These are phyloP conservation scores for Eimeria sp. DNA, from an alignment of 169 alveolate genomes.

Conservation along the genomic window DNA sequence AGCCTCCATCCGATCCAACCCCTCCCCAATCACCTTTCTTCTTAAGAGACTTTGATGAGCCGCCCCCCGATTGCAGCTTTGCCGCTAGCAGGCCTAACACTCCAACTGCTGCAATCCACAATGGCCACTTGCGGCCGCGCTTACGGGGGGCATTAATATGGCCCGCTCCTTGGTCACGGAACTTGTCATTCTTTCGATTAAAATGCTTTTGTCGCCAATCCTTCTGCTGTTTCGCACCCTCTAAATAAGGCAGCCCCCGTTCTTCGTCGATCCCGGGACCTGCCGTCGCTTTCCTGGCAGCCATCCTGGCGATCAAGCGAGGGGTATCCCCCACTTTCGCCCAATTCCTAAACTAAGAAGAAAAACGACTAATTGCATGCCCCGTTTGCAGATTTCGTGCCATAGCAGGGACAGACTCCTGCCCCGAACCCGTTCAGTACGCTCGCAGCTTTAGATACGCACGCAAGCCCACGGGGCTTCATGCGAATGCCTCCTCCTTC, in stretches of 20 bases:
- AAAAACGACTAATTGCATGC: not conserved
- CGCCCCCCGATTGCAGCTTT: not conserved
- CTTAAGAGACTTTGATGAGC: not conserved
- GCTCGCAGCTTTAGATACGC: not conserved
- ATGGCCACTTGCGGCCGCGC: conserved; percentile 2
- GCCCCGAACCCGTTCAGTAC: not conserved
- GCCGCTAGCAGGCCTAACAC: conserved; percentile 3
- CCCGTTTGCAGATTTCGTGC: not conserved
- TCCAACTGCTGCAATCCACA: conserved; percentile 22
- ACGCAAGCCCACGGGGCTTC: conserved; percentile 1
- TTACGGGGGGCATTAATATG: not conserved
- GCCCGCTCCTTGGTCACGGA: not conserved
- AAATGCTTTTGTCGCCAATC: not conserved
- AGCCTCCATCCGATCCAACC: not conserved
- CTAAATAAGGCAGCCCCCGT: not conserved
- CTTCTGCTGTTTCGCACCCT: not conserved
- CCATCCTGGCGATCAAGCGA: conserved; percentile 13
- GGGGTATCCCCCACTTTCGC: conserved; percentile 11
- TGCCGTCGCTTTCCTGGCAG: not conserved
- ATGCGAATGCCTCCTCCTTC: not conserved
- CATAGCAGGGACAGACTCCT: not conserved
- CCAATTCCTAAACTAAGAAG: not conserved
- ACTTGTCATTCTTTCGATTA: not conserved
- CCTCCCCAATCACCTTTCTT: not conserved
- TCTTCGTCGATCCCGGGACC: conserved; percentile 8